These are phyloP conservation scores for Paramecium sonneborni DNA, from an alignment of 73 alveolate species.

Conservation along the genomic window DNA sequence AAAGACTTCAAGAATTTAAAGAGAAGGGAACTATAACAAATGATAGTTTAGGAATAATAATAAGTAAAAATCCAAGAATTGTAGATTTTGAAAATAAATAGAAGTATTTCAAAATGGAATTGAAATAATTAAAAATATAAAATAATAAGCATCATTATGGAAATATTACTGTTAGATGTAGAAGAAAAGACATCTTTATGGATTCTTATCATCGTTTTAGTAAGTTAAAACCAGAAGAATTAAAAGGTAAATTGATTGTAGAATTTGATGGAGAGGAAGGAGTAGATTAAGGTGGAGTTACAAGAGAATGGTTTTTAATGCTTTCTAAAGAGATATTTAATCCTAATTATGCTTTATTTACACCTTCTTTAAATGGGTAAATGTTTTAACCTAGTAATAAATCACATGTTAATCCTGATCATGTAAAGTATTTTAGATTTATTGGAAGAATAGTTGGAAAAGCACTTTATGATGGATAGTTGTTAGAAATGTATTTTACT, in stretches of 20 bases:
- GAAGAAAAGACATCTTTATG: slow-evolving; percentile 58
- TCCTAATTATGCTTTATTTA: slow-evolving; percentile 91
- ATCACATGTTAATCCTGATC: slow-evolving; percentile 87
- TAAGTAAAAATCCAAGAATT: slow-evolving; percentile 28
- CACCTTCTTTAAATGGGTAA: slow-evolving; percentile 62
- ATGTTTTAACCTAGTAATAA: slow-evolving; percentile 63
- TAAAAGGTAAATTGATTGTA: slow-evolving; percentile 64
- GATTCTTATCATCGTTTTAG: slow-evolving; percentile 53
- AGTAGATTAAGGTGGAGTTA: slow-evolving; percentile 99
- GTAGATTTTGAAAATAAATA: slow-evolving; percentile 61
- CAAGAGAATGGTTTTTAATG: slow-evolving; percentile 97
- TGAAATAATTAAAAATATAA: background rate
- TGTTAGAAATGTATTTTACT: slow-evolving; percentile 96
- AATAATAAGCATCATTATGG: background rate
- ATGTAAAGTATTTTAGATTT: slow-evolving; percentile 95
- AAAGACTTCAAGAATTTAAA: background rate
- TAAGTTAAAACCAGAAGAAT: slow-evolving; percentile 34
- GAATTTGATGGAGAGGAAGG: slow-evolving; percentile 96
- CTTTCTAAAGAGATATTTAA: slow-evolving; percentile 98
- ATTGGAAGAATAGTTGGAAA: slow-evolving; percentile 99
- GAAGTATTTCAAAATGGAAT: slow-evolving; percentile 53
- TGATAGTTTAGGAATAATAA: slow-evolving; percentile 56
- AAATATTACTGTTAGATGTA: slow-evolving; percentile 19
- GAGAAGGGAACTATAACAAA: background rate
- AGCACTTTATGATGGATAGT: slow-evolving; percentile 92